Percentiles rank a stretch among this genome's conserved stretches.
phyloP scores from a whole-genome alignment of 495 filamentous ascomycete species.

The Aspergillus hancockii region DNA sequence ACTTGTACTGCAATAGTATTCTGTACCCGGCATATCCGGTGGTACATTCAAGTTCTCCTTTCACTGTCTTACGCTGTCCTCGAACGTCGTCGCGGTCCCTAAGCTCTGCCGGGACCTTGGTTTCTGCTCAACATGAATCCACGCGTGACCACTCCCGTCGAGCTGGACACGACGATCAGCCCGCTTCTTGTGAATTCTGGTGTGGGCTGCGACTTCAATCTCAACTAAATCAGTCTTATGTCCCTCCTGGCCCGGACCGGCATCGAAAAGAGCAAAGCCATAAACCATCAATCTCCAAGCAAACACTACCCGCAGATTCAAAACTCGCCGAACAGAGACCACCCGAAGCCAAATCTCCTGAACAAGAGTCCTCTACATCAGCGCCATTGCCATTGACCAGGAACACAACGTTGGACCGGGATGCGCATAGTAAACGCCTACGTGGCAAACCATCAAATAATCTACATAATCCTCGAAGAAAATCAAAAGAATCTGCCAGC shows the following conservation, averaged over 20 bases:
- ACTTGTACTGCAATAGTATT: conserved; percentile 12
- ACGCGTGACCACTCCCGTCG: not conserved
- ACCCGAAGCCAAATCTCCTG: too few species aligned
- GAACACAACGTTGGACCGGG: not conserved
- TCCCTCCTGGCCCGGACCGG: not conserved
- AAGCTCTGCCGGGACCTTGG: conserved; percentile 7
- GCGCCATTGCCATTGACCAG: not conserved
- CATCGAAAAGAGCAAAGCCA: not conserved
- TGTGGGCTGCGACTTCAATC: conserved; percentile 18
- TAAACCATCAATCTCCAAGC: not conserved
- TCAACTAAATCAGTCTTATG: conserved; percentile 14
- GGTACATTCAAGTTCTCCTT: not conserved
- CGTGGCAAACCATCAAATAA: conserved; percentile 1
- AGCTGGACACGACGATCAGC: conserved; percentile 1
- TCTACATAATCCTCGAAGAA: conserved; percentile 9
- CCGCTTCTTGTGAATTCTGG: conserved; percentile 16
- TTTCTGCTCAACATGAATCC: not conserved
- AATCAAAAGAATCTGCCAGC: not conserved
- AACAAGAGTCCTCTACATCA: not conserved
- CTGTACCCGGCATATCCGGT: conserved; percentile 11
- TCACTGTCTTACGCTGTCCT: conserved; percentile 7
- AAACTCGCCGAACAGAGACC: not conserved
- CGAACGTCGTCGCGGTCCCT: conserved; percentile 2
- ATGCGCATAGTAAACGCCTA: not conserved
- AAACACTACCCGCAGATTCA: not conserved